Base-by-base conservation (phyloP, 1,284 basidiomycete genomes). In the Ustilago crameri region DNA sequence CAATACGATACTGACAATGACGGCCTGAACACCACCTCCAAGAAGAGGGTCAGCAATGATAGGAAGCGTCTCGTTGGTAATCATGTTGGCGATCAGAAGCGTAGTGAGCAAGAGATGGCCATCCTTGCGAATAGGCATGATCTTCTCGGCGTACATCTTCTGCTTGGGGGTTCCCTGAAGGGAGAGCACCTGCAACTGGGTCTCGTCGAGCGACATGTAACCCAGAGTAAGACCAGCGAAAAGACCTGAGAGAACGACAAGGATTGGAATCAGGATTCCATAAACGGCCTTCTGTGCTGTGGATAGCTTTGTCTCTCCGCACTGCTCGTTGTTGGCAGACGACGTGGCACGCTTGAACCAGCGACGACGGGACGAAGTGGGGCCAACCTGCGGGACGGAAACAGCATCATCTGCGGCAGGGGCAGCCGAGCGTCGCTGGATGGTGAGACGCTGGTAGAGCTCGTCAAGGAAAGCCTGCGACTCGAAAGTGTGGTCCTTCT, bases 201-300 rank as follows among this genome's bases (percentile, higher is more conserved):
- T 95, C 84, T 92, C 91, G 84, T 95, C 93, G 76, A 95, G 87
- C 76, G 91, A 92, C 91, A 95, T 94, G 84, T 95, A 95, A 10
- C 93, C 93, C 50, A 92, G 85, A 62, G 91, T 92, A 72, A 93
- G 85, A 82, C 89, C 90, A 76, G 90, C 90, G 86, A 91, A 89
- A 9, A 88, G 79, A 58, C 88, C 88, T 14, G 86, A 87, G 38
- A 88, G 74, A 9, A 86, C 65, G 41, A 89, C 88, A 35, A 88
- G 85, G 23, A 88, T 78, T 23, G 88, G 88, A 34, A 88, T 87
- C 73, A 86, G 88, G 73, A 78, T 57, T 34, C 67, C 80, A 26
- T 76, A 82, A 35, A 50, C 65, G 20, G 57, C 71, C 55, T 80
- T 80, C 37, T 76, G 64, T 1, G 43, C 58, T 1, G 50, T 12